Base-by-base conservation (phyloP, 345 rosid species). In the Lenwebbia sp. region DNA sequence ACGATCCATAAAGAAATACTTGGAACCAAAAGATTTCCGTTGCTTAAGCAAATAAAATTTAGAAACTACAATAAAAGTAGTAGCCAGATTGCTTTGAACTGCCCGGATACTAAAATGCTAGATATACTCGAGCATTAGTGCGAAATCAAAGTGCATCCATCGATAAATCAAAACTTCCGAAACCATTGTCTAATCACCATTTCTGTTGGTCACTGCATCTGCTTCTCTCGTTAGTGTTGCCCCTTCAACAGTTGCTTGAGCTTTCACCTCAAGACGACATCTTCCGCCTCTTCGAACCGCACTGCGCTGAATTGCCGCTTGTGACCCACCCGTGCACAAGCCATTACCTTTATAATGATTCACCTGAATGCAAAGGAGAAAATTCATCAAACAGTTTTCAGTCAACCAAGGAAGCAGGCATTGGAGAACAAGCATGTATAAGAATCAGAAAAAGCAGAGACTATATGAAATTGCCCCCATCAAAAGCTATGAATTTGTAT, bases 191-290 rank as follows among this genome's bases (percentile, higher is more conserved):
- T 26, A 82, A 49, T 87, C 89, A 96, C 96, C 96, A 82, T 89
- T 86, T 88, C 90, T 92, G 85, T 91, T 91, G 84, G 49, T 28
- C 55, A 13, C 55, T 15, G 85, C 85, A 65, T 86, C 85, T 37
- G 94, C 65, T 86, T 92, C 94, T 89, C 93, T 92, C 89, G 92
- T 92, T 30, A 91, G 86, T 10, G 90, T 90, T 88, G 85, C 85
- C 84, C 94, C 95, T 87, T 93, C 95, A 50, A 86, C 83, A 53
- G 94, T 89, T 33, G 93, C 88, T 57, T 89, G 88, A 76, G 93
- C 93, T 90, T 90, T 93, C 74, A 89, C 87, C 87, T 56, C 88
- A 53, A 93, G 86, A 89, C 86, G 44, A 78, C 86, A 87, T 84
- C 89, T 84, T 37, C 82, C 47, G 83, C 55, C 65, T 86, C 89